phyloP scores from a whole-genome alignment of 352 stramenopile species.

The Phytophthora vignae region DNA sequence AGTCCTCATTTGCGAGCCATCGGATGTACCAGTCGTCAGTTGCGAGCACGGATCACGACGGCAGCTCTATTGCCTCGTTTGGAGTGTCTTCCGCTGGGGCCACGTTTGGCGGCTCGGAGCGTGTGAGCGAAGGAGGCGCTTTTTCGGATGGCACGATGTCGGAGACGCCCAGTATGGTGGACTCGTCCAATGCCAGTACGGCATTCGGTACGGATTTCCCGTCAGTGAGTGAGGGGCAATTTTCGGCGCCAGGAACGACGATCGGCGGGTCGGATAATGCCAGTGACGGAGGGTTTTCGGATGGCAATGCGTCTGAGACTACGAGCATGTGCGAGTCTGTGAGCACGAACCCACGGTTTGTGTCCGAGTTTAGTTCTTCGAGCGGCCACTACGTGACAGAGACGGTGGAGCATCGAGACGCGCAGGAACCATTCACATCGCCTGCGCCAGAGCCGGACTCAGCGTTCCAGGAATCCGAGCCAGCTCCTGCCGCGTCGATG shows the following conservation, averaged over 20 bases:
- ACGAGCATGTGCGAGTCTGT: slow-evolving; percentile 61
- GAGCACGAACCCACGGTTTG: slow-evolving; percentile 44
- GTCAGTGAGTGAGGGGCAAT: slow-evolving; percentile 78
- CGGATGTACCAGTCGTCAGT: slow-evolving; percentile 52
- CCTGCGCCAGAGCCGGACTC: slow-evolving; percentile 37
- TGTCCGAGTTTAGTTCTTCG: slow-evolving; percentile 45
- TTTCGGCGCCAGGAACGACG: slow-evolving; percentile 64
- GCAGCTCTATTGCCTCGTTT: slow-evolving; percentile 71
- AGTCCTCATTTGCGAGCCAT: slow-evolving; percentile 52
- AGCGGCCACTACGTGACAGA: slow-evolving; percentile 52
- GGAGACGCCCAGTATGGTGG: slow-evolving; percentile 75
- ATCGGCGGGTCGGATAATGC: slow-evolving; percentile 69
- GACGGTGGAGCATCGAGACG: slow-evolving; percentile 24
- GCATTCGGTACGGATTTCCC: slow-evolving; percentile 80
- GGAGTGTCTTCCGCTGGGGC: slow-evolving; percentile 79
- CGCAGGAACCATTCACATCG: slow-evolving; percentile 34
- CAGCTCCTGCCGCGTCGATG: slow-evolving; percentile 20
- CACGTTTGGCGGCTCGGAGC: slow-evolving; percentile 80
- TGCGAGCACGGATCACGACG: slow-evolving; percentile 50
- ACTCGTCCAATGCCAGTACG: slow-evolving; percentile 79
- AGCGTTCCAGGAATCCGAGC: slow-evolving; percentile 26
- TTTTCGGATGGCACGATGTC: slow-evolving; percentile 77
- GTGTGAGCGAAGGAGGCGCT: slow-evolving; percentile 62
- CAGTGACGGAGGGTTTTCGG: slow-evolving; percentile 65
- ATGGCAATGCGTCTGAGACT: slow-evolving; percentile 65